These are phyloP conservation scores for Beauveria australis DNA, from an alignment of 2,329 filamentous ascomycete genomes.

Conservation along the genomic window DNA sequence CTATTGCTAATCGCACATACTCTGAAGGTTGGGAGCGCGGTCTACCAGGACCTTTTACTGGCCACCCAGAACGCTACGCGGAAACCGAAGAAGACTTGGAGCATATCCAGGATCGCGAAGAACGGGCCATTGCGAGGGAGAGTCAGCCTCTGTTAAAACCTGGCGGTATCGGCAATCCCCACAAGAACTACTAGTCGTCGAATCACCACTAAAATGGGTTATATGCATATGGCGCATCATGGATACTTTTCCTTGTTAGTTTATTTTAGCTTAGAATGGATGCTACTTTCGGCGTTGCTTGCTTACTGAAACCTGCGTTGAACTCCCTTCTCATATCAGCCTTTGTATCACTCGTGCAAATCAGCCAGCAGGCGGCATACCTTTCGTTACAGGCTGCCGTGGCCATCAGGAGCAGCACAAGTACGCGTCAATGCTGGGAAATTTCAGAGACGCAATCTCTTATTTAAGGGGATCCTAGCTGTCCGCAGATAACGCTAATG, in stretches of 20 bases:
- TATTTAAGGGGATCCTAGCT: neutral
- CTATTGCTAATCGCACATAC: conserved; percentile 34
- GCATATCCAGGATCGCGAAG: conserved; percentile 41
- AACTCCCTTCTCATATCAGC: neutral
- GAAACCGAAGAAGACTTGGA: conserved; percentile 44
- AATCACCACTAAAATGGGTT: neutral
- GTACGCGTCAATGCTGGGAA: neutral
- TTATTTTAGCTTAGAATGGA: neutral
- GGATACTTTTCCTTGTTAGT: neutral
- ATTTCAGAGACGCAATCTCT: neutral
- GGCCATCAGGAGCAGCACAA: neutral
- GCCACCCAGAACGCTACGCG: conserved; percentile 44
- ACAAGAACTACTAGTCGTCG: conserved; percentile 29
- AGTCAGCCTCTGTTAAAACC: conserved; percentile 42
- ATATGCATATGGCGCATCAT: neutral
- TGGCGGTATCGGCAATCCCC: conserved; percentile 40
- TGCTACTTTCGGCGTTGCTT: neutral
- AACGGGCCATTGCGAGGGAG: conserved; percentile 41
- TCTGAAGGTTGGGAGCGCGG: conserved; percentile 44
- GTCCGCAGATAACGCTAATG: neutral
- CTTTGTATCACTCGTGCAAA: neutral
- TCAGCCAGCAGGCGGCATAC: neutral
- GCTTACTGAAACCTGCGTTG: neutral
- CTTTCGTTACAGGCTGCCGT: neutral
- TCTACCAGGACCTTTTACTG: conserved; percentile 42